Evolutionary conservation across 225 moss, liverwort and hornwort genomes (phyloP).

Genomic region (Pseudisothecium myosuroides): DNA sequence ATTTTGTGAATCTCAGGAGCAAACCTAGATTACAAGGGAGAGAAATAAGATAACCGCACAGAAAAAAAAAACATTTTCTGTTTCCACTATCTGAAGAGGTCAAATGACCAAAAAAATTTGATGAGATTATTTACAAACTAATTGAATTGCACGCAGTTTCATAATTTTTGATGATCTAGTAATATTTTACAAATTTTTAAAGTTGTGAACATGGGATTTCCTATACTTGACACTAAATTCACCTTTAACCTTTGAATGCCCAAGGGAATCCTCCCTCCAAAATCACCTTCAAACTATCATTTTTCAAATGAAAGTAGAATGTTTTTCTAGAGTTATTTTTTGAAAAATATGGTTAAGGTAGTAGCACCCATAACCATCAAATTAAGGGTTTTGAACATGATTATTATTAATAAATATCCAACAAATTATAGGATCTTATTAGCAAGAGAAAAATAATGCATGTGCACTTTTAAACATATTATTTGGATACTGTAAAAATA

Average conservation of each 20-base stretch:
- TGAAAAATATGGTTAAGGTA: not conserved
- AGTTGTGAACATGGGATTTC: accelerated
- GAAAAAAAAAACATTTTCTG: not conserved
- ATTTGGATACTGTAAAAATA: too few relatives aligned
- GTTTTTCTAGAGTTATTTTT: not conserved
- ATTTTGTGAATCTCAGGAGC: not conserved
- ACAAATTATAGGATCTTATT: too few relatives aligned
- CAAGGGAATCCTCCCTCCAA: not conserved
- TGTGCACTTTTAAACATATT: too few relatives aligned
- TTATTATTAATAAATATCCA: too few relatives aligned
- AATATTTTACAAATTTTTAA: not conserved
- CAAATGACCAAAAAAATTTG: not conserved
- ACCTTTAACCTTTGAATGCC: accelerated
- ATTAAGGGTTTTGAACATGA: too few relatives aligned
- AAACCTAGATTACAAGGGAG: not conserved
- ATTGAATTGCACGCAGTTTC: accelerated
- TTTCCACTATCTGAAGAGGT: not conserved
- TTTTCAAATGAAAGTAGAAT: not conserved
- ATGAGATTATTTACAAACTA: not conserved
- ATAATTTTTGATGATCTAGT: accelerated
- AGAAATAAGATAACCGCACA: not conserved
- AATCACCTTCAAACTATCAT: accelerated
- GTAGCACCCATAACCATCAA: too few relatives aligned
- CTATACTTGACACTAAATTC: not conserved
- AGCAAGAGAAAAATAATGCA: too few relatives aligned